Percentiles rank a stretch among this genome's conserved stretches.
Evolutionary conservation across 1,284 basidiomycete genomes (phyloP).

Genomic region (Athelia sp.): DNA sequence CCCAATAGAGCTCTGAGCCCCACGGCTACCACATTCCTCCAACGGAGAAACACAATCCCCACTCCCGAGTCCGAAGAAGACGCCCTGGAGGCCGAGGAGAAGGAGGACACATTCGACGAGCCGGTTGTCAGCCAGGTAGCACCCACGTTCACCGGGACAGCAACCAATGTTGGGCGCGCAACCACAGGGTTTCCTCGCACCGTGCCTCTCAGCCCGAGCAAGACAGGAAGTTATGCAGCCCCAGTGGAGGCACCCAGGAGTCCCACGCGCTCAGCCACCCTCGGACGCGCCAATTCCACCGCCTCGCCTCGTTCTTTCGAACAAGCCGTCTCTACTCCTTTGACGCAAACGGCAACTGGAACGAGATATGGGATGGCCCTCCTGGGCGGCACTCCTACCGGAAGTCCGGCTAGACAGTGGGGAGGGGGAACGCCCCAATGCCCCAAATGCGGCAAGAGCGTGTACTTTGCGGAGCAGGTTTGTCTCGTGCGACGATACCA

Average conservation of each 20-base stretch:
- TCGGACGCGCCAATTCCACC: constrained; percentile 8
- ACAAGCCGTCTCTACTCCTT: constrained; percentile 14
- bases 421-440: constrained; percentile 47
- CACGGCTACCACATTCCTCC: constrained; percentile 5
- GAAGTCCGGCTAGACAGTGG: constrained; percentile 31
- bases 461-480: constrained; percentile 64
- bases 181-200: constrained; percentile 32
- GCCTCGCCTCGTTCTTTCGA: constrained; percentile 13
- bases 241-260: neutral
- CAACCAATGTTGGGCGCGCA: constrained; percentile 31
- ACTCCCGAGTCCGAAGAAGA: constrained; percentile 2
- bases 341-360: constrained; percentile 40
- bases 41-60: constrained; percentile 11
- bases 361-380: constrained; percentile 48
- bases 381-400: constrained; percentile 17
- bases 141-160: constrained; percentile 17
- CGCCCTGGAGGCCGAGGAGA: neutral
- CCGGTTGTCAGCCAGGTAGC: constrained; percentile 2
- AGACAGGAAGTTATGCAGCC: constrained; percentile 6
- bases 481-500: neutral
- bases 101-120: constrained; percentile 17
- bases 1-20: constrained; percentile 29
- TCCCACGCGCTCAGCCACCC: neutral
- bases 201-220: constrained; percentile 28
- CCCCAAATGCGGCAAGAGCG: constrained; percentile 52